Conservation (phyloP, 1,284 basidiomycete species). For the Leccinum variabile region DNA sequence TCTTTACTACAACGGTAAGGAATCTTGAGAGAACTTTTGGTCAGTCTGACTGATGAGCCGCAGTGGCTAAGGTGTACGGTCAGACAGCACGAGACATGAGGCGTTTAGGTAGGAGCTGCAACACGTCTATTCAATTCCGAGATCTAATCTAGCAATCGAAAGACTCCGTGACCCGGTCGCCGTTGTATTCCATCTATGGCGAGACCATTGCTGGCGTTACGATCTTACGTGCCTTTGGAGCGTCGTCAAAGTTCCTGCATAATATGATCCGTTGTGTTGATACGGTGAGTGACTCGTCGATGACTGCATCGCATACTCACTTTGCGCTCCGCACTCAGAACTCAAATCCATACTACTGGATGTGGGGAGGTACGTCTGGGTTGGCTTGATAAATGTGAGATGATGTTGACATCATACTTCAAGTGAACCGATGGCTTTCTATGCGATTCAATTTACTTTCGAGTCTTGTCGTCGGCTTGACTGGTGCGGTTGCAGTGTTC, state of each 20-base stretch:
- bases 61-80: slow-evolving; percentile 65
- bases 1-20: slow-evolving; percentile 72
- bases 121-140: neutral
- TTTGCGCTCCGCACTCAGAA: slow-evolving; percentile 47
- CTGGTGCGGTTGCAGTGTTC: slow-evolving; percentile 67
- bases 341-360: slow-evolving; percentile 78
- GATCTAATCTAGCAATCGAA: slow-evolving; percentile 5
- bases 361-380: slow-evolving; percentile 66
- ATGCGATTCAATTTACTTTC: slow-evolving; percentile 84
- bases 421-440: slow-evolving; percentile 80
- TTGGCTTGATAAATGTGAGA: neutral
- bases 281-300: slow-evolving; percentile 50
- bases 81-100: slow-evolving; percentile 90
- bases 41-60: slow-evolving; percentile 1
- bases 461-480: slow-evolving; percentile 68
- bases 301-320: neutral
- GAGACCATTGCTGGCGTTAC: slow-evolving; percentile 89
- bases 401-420: slow-evolving; percentile 10
- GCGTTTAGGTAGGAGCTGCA: slow-evolving; percentile 61
- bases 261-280: slow-evolving; percentile 86
- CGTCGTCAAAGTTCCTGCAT: slow-evolving; percentile 80
- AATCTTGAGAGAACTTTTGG: neutral
- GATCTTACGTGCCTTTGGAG: slow-evolving; percentile 86
- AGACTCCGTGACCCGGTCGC: slow-evolving; percentile 89
- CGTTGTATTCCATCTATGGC: slow-evolving; percentile 89